Evolutionary conservation across 164 flowering plant genomes (phyloP).

Genomic region (Aristolochia fimbriata): DNA sequence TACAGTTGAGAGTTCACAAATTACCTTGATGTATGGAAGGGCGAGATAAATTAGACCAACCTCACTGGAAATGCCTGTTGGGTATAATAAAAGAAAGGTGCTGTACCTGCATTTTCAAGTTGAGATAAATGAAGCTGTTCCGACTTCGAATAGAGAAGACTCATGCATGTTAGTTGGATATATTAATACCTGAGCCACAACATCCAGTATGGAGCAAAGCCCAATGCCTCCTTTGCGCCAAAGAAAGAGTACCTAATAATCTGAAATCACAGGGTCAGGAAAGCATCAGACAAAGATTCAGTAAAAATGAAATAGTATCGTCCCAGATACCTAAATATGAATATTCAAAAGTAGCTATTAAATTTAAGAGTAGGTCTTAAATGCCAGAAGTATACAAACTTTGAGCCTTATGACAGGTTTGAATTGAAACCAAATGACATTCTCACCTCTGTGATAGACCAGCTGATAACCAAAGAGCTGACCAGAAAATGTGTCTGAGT

Average conservation of each 20-base stretch:
- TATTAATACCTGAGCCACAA: conserved; percentile 82
- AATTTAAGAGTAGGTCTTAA: neutral
- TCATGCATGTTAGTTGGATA: conserved; percentile 4
- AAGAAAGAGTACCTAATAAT: conserved; percentile 85
- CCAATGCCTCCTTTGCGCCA: conserved; percentile 79
- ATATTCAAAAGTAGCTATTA: neutral
- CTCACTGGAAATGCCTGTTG: conserved; percentile 82
- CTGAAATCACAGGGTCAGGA: conserved; percentile 23
- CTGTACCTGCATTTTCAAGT: conserved; percentile 62
- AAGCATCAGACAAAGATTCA: neutral
- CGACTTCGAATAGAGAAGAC: neutral
- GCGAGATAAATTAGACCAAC: conserved; percentile 75
- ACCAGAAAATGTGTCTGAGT: conserved; percentile 55
- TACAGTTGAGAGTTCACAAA: too few species aligned
- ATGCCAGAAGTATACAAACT: too few species aligned
- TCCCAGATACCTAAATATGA: neutral
- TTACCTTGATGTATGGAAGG: conserved; percentile 76
- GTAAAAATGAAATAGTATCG: neutral
- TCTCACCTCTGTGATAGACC: conserved; percentile 46
- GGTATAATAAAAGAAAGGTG: conserved; percentile 75
- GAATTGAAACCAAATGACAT: too few species aligned
- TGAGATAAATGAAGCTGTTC: neutral
- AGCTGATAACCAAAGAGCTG: conserved; percentile 80
- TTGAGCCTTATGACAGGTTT: too few species aligned
- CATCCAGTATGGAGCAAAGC: conserved; percentile 82